These are phyloP conservation scores for Mycena rebaudengoi DNA, from an alignment of 768 basidiomycete species.

Conservation along the genomic window DNA sequence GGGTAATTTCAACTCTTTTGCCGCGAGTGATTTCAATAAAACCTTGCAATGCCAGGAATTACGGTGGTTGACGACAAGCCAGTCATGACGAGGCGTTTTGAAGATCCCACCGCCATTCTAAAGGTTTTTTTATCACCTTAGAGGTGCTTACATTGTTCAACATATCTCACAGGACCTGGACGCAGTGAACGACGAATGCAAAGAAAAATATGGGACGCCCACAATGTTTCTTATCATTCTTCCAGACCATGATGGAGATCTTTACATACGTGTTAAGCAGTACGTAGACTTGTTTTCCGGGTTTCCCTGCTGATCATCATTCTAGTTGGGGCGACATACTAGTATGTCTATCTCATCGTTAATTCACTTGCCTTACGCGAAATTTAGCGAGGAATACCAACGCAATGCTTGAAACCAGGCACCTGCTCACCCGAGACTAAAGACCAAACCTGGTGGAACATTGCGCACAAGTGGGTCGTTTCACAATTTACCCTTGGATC, in stretches of 20 bases:
- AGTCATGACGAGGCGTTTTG: neutral
- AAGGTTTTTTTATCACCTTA: neutral
- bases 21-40: neutral
- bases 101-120: neutral
- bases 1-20: constrained; percentile 46
- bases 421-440: constrained; percentile 71
- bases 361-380: neutral
- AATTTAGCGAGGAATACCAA: constrained; percentile 70
- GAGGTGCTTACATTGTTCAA: too few relatives aligned
- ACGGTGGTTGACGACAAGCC: neutral
- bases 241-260: constrained; percentile 75
- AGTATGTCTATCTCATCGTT: constrained; percentile 45
- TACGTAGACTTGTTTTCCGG: constrained; percentile 50
- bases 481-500: neutral
- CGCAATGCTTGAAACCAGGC: constrained; percentile 74
- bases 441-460: constrained; percentile 77
- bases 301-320: neutral
- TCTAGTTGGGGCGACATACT: constrained; percentile 74
- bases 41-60: neutral
- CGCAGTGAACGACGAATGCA: constrained; percentile 66
- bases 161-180: neutral
- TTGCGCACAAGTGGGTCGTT: constrained; percentile 72
- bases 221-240: constrained; percentile 71
- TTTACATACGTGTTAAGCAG: constrained; percentile 83
- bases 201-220: constrained; percentile 53